Conservation (phyloP, 768 basidiomycete genomes). For the Mycena leptocephala region DNA sequence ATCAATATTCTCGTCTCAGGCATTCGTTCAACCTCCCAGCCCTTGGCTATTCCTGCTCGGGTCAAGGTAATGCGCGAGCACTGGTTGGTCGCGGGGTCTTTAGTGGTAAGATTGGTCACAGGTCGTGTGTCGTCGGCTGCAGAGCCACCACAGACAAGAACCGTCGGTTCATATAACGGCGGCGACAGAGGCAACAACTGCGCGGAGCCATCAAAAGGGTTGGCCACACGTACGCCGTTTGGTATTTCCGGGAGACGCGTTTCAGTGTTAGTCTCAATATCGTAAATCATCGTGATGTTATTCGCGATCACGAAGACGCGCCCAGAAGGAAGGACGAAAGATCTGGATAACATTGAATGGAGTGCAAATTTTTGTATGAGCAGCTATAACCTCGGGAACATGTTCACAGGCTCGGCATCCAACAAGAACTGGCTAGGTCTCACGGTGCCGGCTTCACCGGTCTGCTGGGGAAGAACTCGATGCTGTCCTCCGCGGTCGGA, state of each 20-base stretch:
- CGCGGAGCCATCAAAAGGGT: conserved; percentile 46
- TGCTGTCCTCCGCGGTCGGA: conserved; percentile 20
- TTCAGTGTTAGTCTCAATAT: conserved; percentile 58
- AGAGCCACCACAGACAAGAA: conserved; percentile 51
- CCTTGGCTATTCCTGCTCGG: conserved; percentile 48
- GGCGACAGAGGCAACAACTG: conserved; percentile 50
- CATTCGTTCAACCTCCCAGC: conserved; percentile 56
- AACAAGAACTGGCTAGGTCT: conserved; percentile 36
- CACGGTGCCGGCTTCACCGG: conserved; percentile 31
- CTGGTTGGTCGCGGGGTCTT: conserved; percentile 47
- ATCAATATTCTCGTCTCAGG: conserved; percentile 50
- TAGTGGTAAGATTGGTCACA: conserved; percentile 38
- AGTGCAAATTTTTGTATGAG: conserved; percentile 45
- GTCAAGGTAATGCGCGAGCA: conserved; percentile 52
- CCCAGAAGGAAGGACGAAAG: conserved; percentile 67
- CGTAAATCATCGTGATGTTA: conserved; percentile 56
- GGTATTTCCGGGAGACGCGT: conserved; percentile 66
- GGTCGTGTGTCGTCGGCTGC: conserved; percentile 31
- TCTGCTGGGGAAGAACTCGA: conserved; percentile 42
- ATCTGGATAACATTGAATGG: conserved; percentile 45
- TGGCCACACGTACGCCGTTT: conserved; percentile 65
- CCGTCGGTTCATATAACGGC: conserved; percentile 45
- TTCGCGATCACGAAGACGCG: conserved; percentile 71
- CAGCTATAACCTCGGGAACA: conserved; percentile 39
- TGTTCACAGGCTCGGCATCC: conserved; percentile 34